These are phyloP conservation scores for Nidula microcarpa DNA, from an alignment of 768 basidiomycete species.

Conservation along the genomic window DNA sequence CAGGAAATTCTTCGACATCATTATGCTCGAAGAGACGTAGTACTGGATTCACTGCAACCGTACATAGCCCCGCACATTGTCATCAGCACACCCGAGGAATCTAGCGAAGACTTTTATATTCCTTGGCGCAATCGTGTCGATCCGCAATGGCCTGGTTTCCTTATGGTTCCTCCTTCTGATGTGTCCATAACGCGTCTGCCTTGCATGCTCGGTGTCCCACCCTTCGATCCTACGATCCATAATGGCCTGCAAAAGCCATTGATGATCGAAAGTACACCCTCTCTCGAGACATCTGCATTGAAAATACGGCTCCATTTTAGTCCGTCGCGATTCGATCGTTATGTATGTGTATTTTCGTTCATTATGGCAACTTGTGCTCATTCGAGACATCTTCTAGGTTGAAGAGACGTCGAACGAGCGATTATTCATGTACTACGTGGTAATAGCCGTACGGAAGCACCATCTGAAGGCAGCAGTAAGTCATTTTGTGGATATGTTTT, in stretches of 20 bases:
- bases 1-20: conserved; percentile 23
- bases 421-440: conserved; percentile 23
- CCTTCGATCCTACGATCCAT: too few relatives aligned
- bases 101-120: conserved; percentile 26
- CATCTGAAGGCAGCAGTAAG: conserved; percentile 37
- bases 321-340: conserved; percentile 21
- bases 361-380: neutral
- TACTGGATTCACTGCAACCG: conserved; percentile 40
- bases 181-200: conserved; percentile 10
- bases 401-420: conserved; percentile 18
- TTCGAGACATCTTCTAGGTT: conserved; percentile 7
- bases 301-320: conserved; percentile 22
- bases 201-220: too few relatives aligned
- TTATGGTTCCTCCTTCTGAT: conserved; percentile 29
- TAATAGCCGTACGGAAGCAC: conserved; percentile 30
- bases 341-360: conserved; percentile 16
- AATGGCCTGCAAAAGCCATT: too few relatives aligned
- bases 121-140: conserved; percentile 32
- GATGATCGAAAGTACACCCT: neutral
- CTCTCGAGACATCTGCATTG: neutral
- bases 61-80: conserved; percentile 46
- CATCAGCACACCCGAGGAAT: conserved; percentile 42
- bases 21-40: conserved; percentile 27
- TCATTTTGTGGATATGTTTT: neutral
- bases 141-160: conserved; percentile 26